Evolutionary conservation across 805 yeast genomes (phyloP), one percentile per base, ranked within the genome.

Genomic region (Kodamaea kakaduensis): DNA sequence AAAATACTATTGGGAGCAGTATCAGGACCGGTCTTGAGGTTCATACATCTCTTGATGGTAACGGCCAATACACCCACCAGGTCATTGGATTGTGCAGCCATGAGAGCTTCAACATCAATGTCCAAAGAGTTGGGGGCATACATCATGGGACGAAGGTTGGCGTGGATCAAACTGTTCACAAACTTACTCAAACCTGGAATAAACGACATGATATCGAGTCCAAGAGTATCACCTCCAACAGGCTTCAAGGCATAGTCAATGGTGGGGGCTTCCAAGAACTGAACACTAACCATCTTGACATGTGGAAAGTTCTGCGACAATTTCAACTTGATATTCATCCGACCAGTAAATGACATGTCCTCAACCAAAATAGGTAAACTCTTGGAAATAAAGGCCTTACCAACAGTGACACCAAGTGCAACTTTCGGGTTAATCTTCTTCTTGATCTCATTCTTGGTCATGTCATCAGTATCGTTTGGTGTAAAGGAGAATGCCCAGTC

Each of bases 161-260:
- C 62, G 57, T 84, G 82, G 51, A 84, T 77, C 55, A 81, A 68
- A 15, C 73, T 69, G 43, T 80, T 83, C 36, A 84, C 88, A 51
- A 84, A 78, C 3, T 78, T 66, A 16, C 85, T 72, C 52, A 84
- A 73, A 43, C 93, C 93, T 3, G 95, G 95, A 44, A 84, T 72
- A 47, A 84, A 70, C 3, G 89, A 78, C 94, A 84, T 84, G 47
- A 84, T 75, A 61, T 84, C 95, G 28, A 84, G 52, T 42, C 95
- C 95, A 41, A 84, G 71, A n/a, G 89, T 80, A 54, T 84, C 90
- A 62, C 94, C 93, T 56, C 93, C 93, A 35, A 84, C 82, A 7
- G 95, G 95, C 54, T 84, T 84, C 66, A 84, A 73, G 14, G 78
- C 81, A 55, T 83, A 84, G 52, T 81, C 89, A 51, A 84, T 81